Evolutionary conservation across 169 alveolate genomes (phyloP), one percentile per base, ranked within the genome.

Genomic region (Neospora caninum): DNA sequence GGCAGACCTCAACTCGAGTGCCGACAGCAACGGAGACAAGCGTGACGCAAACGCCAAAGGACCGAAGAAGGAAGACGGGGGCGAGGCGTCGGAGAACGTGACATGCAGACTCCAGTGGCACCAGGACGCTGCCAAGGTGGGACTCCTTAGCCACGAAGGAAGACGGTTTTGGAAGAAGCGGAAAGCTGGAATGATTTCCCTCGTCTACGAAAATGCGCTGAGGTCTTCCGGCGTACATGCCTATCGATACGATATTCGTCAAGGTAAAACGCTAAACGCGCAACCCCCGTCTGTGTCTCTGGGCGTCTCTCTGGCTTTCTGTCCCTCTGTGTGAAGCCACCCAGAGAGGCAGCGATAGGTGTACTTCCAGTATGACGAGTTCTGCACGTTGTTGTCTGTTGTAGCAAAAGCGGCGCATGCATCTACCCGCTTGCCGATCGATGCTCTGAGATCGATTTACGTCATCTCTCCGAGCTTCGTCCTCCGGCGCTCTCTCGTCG

Each of bases 151-250:
- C 45, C 0, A 42, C 27, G 70, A 54, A 1, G 86, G 64, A 20
- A 6, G 86, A 13, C 54, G 93, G 25, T 88, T 88, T n/a, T 45
- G 45, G 93, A 91, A 91, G 69, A 67, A 70, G 34, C 80, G 89
- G 29, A 69, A 91, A 43, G 94, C 88, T 39, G 94, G 94, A 0
- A 64, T 58, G 84, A 73, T 91, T 0, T 91, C 94, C 54, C 91
- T 91, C 38, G 94, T 91, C 64, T 91, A 91, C 43, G 94, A 91
- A 73, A 16, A 87, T 6, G 88, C 49, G 64, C 45, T 91, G 42
- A 9, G 94, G 22, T 54, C 43, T 31, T 45, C 73, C 0, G 91
- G 89, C 34, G 67, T 70, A 36, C 80, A 53, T 36, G 94, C 86
- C 39, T 91, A 91, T 45, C 70, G 84, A 31, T 91, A 91, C 78